These are phyloP conservation scores for Aspergillus novoparasiticus DNA, from an alignment of 2,329 filamentous ascomycete genomes.

Conservation along the genomic window DNA sequence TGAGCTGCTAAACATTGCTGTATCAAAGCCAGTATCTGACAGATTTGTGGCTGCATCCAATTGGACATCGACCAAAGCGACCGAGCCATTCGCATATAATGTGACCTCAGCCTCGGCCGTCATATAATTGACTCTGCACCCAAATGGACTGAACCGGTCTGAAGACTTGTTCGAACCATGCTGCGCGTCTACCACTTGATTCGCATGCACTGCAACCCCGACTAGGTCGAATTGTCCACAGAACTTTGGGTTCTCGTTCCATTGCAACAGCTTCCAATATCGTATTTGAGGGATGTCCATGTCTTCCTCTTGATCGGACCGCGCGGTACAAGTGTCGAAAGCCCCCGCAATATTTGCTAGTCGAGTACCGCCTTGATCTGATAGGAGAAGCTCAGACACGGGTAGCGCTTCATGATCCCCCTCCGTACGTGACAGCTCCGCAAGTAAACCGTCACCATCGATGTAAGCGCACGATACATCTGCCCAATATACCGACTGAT, in stretches of 20 bases:
- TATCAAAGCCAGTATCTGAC: constrained; percentile 1
- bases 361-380: too few relatives aligned
- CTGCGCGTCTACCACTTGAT: background rate
- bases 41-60: background rate
- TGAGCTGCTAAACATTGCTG: constrained; percentile 5
- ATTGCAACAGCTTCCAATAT: constrained; percentile 6
- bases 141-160: constrained; percentile 7
- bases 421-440: background rate
- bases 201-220: background rate
- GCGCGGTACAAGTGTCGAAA: background rate
- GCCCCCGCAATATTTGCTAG: background rate
- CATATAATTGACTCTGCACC: constrained; percentile 8
- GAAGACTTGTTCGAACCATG: background rate
- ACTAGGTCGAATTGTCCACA: constrained; percentile 3
- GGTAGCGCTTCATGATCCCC: background rate
- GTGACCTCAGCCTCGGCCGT: constrained; percentile 3
- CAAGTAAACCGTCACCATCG: background rate
- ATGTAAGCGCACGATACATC: constrained; percentile 6
- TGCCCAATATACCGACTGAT: constrained; percentile 10
- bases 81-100: constrained; percentile 7
- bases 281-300: background rate
- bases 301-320: background rate
- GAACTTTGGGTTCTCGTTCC: background rate
- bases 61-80: background rate
- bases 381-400: background rate